Conservation (phyloP, 306 rosid genomes). For the Comarum palustre region DNA sequence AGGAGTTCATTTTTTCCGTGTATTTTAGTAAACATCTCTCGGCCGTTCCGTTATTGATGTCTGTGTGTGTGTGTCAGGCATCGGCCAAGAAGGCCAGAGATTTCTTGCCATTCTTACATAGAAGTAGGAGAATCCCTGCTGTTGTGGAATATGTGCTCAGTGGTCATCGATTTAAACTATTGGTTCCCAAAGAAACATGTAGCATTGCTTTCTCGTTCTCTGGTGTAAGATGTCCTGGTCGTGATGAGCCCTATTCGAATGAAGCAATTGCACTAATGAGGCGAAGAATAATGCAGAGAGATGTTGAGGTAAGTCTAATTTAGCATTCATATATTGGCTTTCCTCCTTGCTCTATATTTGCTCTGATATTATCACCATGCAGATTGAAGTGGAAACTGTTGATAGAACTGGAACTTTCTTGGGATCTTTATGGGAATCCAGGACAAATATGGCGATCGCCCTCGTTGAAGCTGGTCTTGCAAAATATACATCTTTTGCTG, state of each 20-base stretch:
- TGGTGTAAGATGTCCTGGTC: constrained; percentile 97
- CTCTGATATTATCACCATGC: constrained; percentile 16
- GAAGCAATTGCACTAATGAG: constrained; percentile 97
- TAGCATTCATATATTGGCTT: constrained; percentile 16
- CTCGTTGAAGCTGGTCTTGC: constrained; percentile 97
- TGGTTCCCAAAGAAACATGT: constrained; percentile 97
- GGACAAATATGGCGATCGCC: constrained; percentile 58
- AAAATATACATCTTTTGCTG: constrained; percentile 66
- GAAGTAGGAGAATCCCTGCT: constrained; percentile 86
- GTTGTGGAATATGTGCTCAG: constrained; percentile 96
- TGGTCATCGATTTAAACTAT: constrained; percentile 96
- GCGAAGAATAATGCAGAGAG: constrained; percentile 96
- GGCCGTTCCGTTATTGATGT: neutral
- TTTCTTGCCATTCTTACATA: constrained; percentile 83
- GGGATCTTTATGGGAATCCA: constrained; percentile 96
- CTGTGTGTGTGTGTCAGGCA: constrained; percentile 46
- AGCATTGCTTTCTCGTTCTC: constrained; percentile 91
- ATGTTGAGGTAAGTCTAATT: constrained; percentile 68
- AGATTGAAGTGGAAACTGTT: constrained; percentile 96
- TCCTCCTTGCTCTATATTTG: constrained; percentile 17
- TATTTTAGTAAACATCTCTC: constrained; percentile 1
- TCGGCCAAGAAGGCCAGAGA: constrained; percentile 85
- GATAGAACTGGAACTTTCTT: constrained; percentile 92
- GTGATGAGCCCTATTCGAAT: constrained; percentile 83
- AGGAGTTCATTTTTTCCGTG: constrained; percentile 10